These are phyloP conservation scores for Plantago coronopus DNA, from an alignment of 305 asterid genomes.

Conservation along the genomic window DNA sequence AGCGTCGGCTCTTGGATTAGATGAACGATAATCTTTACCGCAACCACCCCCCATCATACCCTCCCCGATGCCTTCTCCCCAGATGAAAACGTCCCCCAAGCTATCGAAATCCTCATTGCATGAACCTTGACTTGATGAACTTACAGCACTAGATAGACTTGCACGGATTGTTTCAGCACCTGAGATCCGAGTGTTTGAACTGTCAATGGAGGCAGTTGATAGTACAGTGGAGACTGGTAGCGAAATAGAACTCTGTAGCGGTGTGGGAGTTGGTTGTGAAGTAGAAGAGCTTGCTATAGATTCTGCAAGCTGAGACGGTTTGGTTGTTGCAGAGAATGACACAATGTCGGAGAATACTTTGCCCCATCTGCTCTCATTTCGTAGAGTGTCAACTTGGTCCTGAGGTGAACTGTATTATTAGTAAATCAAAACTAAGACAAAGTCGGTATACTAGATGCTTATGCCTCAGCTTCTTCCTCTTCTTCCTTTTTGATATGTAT, in stretches of 20 bases:
- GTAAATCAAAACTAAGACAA: constrained; percentile 19
- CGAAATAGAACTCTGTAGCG: too few species aligned
- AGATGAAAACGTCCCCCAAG: constrained; percentile 85
- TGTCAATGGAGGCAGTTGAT: constrained; percentile 37
- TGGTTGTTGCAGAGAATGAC: constrained; percentile 55
- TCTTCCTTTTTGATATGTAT: too few species aligned
- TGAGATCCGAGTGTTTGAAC: constrained; percentile 46
- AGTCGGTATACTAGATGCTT: neutral
- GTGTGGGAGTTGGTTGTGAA: constrained; percentile 18
- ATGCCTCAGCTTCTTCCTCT: neutral
- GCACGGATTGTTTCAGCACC: constrained; percentile 57
- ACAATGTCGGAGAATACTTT: constrained; percentile 75
- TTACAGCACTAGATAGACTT: constrained; percentile 87
- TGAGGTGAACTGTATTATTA: constrained; percentile 32
- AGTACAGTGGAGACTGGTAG: constrained; percentile 18
- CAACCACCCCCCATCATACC: constrained; percentile 67
- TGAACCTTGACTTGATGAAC: constrained; percentile 93
- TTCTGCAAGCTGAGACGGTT: constrained; percentile 42
- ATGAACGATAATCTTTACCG: constrained; percentile 27
- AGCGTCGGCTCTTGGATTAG: constrained; percentile 39
- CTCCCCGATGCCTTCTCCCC: constrained; percentile 78
- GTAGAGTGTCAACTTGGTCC: constrained; percentile 52
- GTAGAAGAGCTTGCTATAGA: constrained; percentile 28
- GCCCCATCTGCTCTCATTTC: constrained; percentile 63
- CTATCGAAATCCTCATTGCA: constrained; percentile 65